Base-by-base conservation (phyloP, 805 yeast species). In the Wickerhamomyces bisporus region DNA sequence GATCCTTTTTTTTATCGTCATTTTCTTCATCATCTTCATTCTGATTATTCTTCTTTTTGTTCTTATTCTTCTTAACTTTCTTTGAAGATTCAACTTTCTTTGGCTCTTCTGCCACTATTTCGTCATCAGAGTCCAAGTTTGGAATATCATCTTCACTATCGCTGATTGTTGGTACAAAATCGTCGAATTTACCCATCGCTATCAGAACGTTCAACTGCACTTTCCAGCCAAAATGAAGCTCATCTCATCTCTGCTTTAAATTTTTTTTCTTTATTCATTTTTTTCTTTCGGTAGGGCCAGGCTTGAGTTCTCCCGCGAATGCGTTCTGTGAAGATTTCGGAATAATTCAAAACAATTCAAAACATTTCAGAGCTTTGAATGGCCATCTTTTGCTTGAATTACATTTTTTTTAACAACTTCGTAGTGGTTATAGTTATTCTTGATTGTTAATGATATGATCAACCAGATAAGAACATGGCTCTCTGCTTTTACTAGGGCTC, bases 81-180 rank as follows among this genome's bases (percentile, higher is more conserved):
- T 32, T 44, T 14, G 32, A 23, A 13, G 15, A 13, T 26, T 23
- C 60, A 18, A 34, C 46, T 35, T 60, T 71, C 20, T 28, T 33
- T 32, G 25, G 15, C 33, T 28, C 42, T 35, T 39, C 8, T 18
- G n/a, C 14, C 21, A 26, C 34, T 21, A 26, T 41, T 13, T 72
- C 79, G 21, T 70, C 75, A 23, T 68, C 73, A 10, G 60, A 61
- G 43, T 74, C 80, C 44, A 71, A 57, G 47, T 71, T 70, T 21
- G 78, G 74, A 14, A 73, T 71, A 38, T 81, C 89, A 12, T 80
- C 79, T 51, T 84, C 95, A 49, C 85, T 77, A 49, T 84, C 91
- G 18, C 79, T 73, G 38, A 86, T 83, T 0, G 95, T 86, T 42
- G 78, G 73, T 23, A 85, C 76, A 51, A 84, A 79, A 49, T 81